Evolutionary conservation across 371 early-diverging fungal genomes (phyloP).

Genomic region (Mortierella sp.): DNA sequence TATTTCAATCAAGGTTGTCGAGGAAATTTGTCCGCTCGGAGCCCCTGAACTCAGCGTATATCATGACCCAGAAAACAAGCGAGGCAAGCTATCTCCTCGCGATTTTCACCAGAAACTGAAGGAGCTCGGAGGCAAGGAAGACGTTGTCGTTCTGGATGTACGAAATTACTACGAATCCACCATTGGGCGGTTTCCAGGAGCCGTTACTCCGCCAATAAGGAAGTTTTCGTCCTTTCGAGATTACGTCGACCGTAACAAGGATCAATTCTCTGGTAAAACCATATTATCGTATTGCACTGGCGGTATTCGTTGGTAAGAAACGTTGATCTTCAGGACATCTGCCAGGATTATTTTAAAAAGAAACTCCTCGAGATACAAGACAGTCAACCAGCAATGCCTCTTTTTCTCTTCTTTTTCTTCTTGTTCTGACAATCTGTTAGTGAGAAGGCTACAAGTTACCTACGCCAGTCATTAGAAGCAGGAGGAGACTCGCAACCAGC

Average conservation of each 20-base stretch:
- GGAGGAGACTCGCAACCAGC: conserved; percentile 20
- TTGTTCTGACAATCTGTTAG: conserved; percentile 48
- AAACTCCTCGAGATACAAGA: background rate
- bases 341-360: background rate
- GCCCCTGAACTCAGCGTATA: conserved; percentile 53
- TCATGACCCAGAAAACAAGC: conserved; percentile 35
- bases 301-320: conserved; percentile 62
- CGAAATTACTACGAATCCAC: conserved; percentile 80
- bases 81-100: conserved; percentile 60
- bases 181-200: conserved; percentile 74
- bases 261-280: conserved; percentile 62
- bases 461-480: conserved; percentile 62
- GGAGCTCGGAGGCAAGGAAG: conserved; percentile 42
- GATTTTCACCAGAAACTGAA: conserved; percentile 61
- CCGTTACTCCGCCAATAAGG: conserved; percentile 74
- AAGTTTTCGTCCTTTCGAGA: conserved; percentile 75
- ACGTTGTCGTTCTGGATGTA: conserved; percentile 70
- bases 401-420: background rate
- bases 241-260: conserved; percentile 68
- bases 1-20: conserved; percentile 71
- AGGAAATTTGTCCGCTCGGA: conserved; percentile 80
- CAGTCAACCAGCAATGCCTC: background rate
- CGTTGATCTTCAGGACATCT: background rate
- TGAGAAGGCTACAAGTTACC: conserved; percentile 77
- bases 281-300: conserved; percentile 83